A percentile compares a stretch with the other conserved stretches of the same genome.
Conservation (phyloP, 495 filamentous ascomycete genomes). For the Xylaria cubensis region DNA sequence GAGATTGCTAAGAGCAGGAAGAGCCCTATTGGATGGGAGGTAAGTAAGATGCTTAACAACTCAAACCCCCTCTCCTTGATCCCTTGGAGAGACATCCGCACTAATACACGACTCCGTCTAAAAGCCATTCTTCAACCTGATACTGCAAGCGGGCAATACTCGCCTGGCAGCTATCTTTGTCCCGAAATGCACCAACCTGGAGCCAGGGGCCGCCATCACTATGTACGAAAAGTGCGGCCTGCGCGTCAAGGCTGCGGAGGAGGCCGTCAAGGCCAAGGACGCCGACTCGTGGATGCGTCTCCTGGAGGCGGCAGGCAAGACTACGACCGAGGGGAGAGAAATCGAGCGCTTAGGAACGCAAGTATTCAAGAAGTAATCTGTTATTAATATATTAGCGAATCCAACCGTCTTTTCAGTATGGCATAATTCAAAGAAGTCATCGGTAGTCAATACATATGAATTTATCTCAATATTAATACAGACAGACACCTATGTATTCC, state of each 20-base stretch:
- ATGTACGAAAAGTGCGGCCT: constrained; percentile 98
- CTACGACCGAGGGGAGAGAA: constrained; percentile 51
- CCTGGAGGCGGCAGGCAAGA: constrained; percentile 53
- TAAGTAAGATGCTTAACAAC: constrained; percentile 43
- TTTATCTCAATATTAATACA: background rate
- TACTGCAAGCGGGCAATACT: constrained; percentile 86
- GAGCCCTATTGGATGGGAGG: constrained; percentile 97
- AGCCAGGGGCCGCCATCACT: constrained; percentile 70
- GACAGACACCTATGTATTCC: background rate
- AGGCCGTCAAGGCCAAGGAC: constrained; percentile 85
- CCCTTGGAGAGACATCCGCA: background rate
- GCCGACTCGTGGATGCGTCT: constrained; percentile 60
- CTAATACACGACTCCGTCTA: background rate
- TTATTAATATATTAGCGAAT: background rate
- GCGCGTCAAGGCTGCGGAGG: constrained; percentile 88
- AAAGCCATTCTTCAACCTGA: constrained; percentile 90
- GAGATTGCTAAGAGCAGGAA: constrained; percentile 75
- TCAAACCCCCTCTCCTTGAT: background rate
- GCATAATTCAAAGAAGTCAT: background rate
- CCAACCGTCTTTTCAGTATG: background rate
- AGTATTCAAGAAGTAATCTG: constrained; percentile 51
- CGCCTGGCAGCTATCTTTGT: constrained; percentile 84
- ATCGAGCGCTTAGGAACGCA: constrained; percentile 52
- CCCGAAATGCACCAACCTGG: constrained; percentile 75
- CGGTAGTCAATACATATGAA: background rate